Percentiles rank a stretch among this genome's conserved stretches.
phyloP scores from a whole-genome alignment of 371 early-diverging fungal species.

The Blastocladiella emersonii region DNA sequence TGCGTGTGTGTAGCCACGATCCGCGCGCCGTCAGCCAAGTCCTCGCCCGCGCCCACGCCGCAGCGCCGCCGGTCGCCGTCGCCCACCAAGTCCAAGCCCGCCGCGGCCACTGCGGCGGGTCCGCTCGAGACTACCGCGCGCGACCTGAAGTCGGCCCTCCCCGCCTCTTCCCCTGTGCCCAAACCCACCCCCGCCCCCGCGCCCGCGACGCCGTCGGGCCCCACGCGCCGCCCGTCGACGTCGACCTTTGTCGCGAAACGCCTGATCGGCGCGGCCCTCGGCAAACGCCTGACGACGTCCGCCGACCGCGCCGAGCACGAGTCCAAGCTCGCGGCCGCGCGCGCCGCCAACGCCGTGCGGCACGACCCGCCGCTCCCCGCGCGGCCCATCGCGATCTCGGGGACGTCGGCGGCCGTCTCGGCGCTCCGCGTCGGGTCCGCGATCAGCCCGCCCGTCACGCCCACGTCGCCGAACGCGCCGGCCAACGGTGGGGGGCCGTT shows the following conservation, averaged over 20 bases:
- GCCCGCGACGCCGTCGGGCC: no score
- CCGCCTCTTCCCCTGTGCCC: neutral
- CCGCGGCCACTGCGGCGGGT: neutral
- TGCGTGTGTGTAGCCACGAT: no score
- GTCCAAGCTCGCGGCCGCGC: neutral
- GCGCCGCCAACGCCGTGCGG: neutral
- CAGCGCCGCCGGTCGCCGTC: neutral
- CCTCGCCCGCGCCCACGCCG: no score
- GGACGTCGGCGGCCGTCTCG: neutral
- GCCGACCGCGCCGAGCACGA: neutral
- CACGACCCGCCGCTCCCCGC: neutral
- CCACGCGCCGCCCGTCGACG: neutral
- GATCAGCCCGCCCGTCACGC: neutral
- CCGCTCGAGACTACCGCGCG: neutral
- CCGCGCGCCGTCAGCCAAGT: no score
- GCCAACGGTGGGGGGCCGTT: neutral
- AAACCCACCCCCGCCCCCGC: neutral
- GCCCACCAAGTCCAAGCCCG: neutral
- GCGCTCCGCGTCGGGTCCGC: neutral
- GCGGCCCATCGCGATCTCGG: neutral
- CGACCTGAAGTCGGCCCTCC: neutral
- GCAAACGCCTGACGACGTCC: neutral
- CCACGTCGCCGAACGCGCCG: neutral
- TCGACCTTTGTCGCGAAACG: neutral
- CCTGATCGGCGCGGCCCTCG: neutral